Evolutionary conservation across 768 basidiomycete genomes (phyloP), one percentile per base, ranked within the genome.

Genomic region (Cantharellus cinnabarinus): DNA sequence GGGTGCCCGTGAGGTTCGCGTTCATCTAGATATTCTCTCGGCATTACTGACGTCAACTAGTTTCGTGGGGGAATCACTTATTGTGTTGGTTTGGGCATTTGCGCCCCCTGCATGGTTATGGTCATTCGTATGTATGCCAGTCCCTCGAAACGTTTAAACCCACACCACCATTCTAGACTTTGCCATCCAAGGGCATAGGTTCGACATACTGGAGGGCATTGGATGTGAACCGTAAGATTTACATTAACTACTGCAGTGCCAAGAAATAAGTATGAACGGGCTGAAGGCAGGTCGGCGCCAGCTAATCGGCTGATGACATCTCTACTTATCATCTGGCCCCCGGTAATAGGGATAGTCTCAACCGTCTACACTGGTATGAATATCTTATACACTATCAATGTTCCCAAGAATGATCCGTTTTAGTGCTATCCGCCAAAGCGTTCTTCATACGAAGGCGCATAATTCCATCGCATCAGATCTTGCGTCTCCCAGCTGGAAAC

Each of bases 161-260:
- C 3, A n/a, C 35, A 37, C 40, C 29, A 2, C 4, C 5, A 60
- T 63, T 42, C 10, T 59, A 84, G 82, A 80, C 64, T 70, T 72
- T 58, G 64, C 81, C 55, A 73, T 75, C 35, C 80, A 82, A 65
- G 77, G 78, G 58, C 79, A 81, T 67, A 76, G 79, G 3, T 82
- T 74, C 67, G 70, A 81, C 63, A 78, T 83, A 54, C 74, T 71
- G 59, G 79, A 80, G 64, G 74, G 79, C 58, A 62, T 80, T n/a
- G 80, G 80, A 4, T 82, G 81, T 67, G 74, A 66, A 55, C 77
- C 78, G 2, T 69, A 10, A 54, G 52, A 14, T 29, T 29, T 29
- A 29, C 20, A 29, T 29, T 29, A 29, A 29, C 20, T 29, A 29
- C 20, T 29, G 20, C 20, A 29, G 20, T 29, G 20, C 20, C 20